These are phyloP conservation scores for Plenodomus lindquistii DNA, from an alignment of 2,329 filamentous ascomycete genomes.

Conservation along the genomic window DNA sequence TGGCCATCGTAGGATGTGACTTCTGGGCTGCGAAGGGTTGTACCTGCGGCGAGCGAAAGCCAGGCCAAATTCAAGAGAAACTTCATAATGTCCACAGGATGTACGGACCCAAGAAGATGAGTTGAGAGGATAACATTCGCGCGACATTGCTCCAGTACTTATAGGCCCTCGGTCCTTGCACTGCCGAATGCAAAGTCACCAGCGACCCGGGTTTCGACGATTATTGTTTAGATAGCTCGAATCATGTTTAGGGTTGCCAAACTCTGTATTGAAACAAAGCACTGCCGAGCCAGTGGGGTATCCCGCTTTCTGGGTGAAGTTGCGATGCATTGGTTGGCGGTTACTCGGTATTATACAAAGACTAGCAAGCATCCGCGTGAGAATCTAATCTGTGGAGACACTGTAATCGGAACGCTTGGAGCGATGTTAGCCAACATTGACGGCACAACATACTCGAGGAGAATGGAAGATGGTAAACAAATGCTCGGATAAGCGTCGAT, in stretches of 20 bases:
- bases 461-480: slow-evolving; percentile 5
- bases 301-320: too few species aligned
- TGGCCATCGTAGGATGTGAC: slow-evolving; percentile 45
- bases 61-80: slow-evolving; percentile 15
- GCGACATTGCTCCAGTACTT: background rate
- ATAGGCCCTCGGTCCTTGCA: background rate
- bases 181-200: too few species aligned
- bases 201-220: too few species aligned
- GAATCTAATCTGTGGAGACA: slow-evolving; percentile 1
- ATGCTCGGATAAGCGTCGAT: slow-evolving; percentile 10
- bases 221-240: too few species aligned
- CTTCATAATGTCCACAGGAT: slow-evolving; percentile 13
- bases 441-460: slow-evolving; percentile 7
- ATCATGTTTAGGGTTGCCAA: too few species aligned
- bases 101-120: background rate
- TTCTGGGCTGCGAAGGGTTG: slow-evolving; percentile 28
- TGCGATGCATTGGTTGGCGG: too few species aligned
- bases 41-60: slow-evolving; percentile 19
- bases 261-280: too few species aligned
- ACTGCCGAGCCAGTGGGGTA: too few species aligned
- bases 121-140: background rate
- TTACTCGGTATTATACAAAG: too few species aligned
- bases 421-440: slow-evolving; percentile 5
- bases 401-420: background rate
- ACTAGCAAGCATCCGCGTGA: background rate